A percentile compares a stretch with the other conserved stretches of the same genome.
These are phyloP conservation scores for Dryas alaskensis DNA, from an alignment of 306 rosid genomes.

Conservation along the genomic window DNA sequence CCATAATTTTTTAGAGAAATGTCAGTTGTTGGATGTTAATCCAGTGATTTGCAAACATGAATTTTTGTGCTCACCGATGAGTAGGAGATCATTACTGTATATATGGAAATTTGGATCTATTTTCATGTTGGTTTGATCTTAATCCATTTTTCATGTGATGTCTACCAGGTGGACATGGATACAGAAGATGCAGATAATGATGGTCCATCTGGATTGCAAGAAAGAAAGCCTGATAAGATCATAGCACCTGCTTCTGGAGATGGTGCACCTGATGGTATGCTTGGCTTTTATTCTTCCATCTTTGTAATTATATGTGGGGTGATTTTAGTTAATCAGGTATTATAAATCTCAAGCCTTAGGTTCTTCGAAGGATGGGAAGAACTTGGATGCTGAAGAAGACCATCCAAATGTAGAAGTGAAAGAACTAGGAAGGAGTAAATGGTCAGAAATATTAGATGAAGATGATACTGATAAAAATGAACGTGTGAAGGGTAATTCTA, in stretches of 20 bases:
- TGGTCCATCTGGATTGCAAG: slow-evolving; percentile 45
- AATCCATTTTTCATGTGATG: not conserved
- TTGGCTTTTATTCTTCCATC: not conserved
- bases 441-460: slow-evolving; percentile 78
- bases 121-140: slow-evolving; percentile 12
- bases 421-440: slow-evolving; percentile 91
- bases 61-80: not conserved
- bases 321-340: not conserved
- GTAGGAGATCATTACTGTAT: not conserved
- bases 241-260: slow-evolving; percentile 37
- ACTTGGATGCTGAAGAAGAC: slow-evolving; percentile 61
- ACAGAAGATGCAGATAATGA: slow-evolving; percentile 73
- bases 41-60: not conserved
- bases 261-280: slow-evolving; percentile 45
- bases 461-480: slow-evolving; percentile 53
- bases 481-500: slow-evolving; percentile 52
- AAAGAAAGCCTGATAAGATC: slow-evolving; percentile 45
- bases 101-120: not conserved
- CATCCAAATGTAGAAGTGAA: slow-evolving; percentile 64
- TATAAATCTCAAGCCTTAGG: slow-evolving; percentile 31
- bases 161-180: slow-evolving; percentile 93
- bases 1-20: too few species aligned
- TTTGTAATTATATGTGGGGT: not conserved
- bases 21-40: too few species aligned
- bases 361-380: slow-evolving; percentile 44